Base-by-base conservation (phyloP, 2,329 filamentous ascomycete genomes). In the Penicillium sp. region DNA sequence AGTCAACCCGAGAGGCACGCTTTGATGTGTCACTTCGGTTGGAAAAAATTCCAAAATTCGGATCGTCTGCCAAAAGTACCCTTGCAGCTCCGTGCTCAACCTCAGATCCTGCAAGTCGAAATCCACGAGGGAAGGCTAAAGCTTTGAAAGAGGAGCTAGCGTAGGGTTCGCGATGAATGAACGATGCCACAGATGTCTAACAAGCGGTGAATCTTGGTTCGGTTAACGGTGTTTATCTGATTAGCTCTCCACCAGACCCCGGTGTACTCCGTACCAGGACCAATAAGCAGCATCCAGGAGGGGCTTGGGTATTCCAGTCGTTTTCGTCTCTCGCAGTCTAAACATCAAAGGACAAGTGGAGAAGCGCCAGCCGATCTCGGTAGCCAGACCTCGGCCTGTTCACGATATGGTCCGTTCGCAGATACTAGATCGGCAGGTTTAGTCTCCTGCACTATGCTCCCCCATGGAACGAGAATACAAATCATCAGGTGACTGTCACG, bases 401-500 rank as follows among this genome's bases (percentile, higher is more conserved):
- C 59, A 52, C 58, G 50, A 59, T 60, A 53, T 61, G 59, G 57
- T 59, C 58, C 48, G 53, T 59, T 51, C 56, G 47, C 50, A 49
- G 58, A 58, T 60, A 50, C 47, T 42, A 40, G 54, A 59, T 60
- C 56, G 55, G 49, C 52, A 51, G 44, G 42, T 54, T 54, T 29
- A 13, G 20, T 25, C 32, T 39, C 23, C 42, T 12, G 31, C 7
- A 7, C 25, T 6, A 5, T 27, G 25, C 25, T 27, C 25, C 6
- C 8, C 25, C 42, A 43, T 41, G 32, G 33, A 25, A 43, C 23
- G 32, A 43, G 33, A 42, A 35, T 42, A 1, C 23, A 24, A 29
- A 12, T 41, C 37, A 52, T 61, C 59, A 60, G 56, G 59, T 61
- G 58, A 61, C 56, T 56, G 42, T 9, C 10, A 18, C 25, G 47